These are phyloP conservation scores for Poteriospumella lacustris DNA, from an alignment of 108 stramenopile genomes.

Conservation along the genomic window DNA sequence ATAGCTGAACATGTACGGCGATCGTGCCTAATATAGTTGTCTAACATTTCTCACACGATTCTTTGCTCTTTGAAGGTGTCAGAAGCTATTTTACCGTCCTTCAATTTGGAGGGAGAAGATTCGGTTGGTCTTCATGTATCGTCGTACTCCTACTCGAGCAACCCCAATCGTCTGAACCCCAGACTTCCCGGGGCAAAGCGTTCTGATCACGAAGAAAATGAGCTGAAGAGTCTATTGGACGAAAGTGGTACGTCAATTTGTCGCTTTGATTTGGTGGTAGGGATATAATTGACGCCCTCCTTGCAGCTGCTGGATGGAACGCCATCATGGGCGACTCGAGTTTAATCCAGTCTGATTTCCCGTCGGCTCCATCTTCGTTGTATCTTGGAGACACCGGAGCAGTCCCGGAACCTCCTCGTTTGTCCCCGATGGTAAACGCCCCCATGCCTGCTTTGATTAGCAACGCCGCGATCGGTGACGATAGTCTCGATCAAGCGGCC, in stretches of 20 bases:
- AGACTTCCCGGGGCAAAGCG: neutral
- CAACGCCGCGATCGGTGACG: neutral
- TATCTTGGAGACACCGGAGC: neutral
- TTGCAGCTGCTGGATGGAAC: neutral
- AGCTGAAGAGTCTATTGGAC: no score
- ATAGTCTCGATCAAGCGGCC: neutral
- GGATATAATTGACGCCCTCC: neutral
- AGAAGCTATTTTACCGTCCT: conserved; percentile 2
- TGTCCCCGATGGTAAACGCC: neutral
- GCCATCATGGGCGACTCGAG: neutral
- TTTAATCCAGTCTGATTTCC: neutral
- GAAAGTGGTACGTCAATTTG: no score
- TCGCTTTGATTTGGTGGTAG: neutral
- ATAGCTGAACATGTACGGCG: conserved; percentile 11
- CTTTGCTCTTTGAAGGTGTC: neutral
- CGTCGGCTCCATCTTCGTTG: neutral
- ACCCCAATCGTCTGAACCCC: conserved; percentile 1
- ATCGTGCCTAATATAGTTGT: neutral
- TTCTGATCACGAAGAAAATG: neutral
- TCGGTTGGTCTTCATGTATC: neutral
- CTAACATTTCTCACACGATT: neutral
- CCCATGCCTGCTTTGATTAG: neutral
- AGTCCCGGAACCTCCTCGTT: neutral
- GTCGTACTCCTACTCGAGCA: neutral
- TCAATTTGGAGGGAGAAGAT: neutral